phyloP scores from a whole-genome alignment of 345 rosid species.

The Dovyalis caffra region DNA sequence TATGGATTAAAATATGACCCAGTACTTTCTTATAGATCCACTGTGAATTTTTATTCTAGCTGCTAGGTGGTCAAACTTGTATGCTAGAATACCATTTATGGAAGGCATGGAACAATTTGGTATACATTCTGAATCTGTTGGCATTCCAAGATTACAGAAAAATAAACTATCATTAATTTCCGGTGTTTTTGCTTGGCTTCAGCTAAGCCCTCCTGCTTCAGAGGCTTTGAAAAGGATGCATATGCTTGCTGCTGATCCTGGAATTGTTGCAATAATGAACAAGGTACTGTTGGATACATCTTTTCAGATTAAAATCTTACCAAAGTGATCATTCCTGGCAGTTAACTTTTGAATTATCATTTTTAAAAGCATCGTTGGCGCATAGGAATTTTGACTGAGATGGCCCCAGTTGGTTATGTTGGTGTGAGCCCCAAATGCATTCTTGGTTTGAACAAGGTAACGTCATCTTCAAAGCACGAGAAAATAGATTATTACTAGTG shows the following conservation, averaged over 20 bases:
- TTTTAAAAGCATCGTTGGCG: conserved; percentile 74
- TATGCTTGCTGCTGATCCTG: conserved; percentile 96
- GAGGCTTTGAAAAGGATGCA: conserved; percentile 94
- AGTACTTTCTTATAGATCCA: no score
- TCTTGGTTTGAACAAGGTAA: conserved; percentile 90
- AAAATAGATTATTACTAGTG: background rate
- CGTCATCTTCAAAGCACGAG: background rate
- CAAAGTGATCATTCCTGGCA: conserved; percentile 2
- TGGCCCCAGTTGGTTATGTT: conserved; percentile 97
- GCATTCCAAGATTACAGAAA: background rate
- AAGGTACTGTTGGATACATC: conserved; percentile 43
- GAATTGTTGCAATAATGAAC: conserved; percentile 84
- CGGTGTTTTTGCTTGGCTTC: conserved; percentile 5
- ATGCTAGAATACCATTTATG: no score
- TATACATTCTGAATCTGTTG: no score
- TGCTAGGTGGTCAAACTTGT: no score
- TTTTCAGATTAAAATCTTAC: conserved; percentile 2
- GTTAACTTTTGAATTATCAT: conserved; percentile 12
- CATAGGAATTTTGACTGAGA: conserved; percentile 87
- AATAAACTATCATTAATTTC: background rate
- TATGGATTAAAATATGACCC: no score
- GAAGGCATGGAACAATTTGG: no score
- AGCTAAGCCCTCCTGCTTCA: conserved; percentile 83
- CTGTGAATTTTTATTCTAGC: no score
- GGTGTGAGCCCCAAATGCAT: conserved; percentile 85